phyloP scores from a whole-genome alignment of 192 early-diverging fungal genomes.

The Piromyces sp. region DNA sequence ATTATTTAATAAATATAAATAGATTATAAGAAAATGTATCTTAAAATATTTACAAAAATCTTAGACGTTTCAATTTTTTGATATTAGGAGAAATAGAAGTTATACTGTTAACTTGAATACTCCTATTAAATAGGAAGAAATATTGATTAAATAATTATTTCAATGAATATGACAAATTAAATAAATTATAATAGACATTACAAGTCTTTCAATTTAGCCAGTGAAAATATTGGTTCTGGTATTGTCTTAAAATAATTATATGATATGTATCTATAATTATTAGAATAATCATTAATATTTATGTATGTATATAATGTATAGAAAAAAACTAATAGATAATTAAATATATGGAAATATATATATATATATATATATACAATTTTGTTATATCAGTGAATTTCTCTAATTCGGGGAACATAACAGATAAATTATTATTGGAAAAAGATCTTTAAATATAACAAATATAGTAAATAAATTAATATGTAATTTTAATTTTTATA shows the following conservation, averaged over 20 bases:
- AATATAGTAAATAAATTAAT: too few species aligned
- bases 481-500: background rate
- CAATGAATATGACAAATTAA: too few species aligned
- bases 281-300: background rate
- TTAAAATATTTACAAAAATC: background rate
- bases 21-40: too few species aligned
- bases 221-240: background rate
- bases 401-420: background rate
- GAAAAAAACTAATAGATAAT: too few species aligned
- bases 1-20: too few species aligned
- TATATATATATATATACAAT: background rate
- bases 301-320: too few species aligned
- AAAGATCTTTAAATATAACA: background rate
- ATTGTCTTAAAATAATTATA: background rate
- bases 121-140: background rate
- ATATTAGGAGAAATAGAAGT: background rate
- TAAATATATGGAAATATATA: too few species aligned
- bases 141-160: too few species aligned
- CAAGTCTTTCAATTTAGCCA: background rate
- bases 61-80: background rate
- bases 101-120: background rate
- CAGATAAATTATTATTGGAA: background rate
- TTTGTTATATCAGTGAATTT: background rate
- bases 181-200: background rate
- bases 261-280: background rate